Conservation (phyloP, 441 rosid genomes). For the Arabidopsis hybrid region DNA sequence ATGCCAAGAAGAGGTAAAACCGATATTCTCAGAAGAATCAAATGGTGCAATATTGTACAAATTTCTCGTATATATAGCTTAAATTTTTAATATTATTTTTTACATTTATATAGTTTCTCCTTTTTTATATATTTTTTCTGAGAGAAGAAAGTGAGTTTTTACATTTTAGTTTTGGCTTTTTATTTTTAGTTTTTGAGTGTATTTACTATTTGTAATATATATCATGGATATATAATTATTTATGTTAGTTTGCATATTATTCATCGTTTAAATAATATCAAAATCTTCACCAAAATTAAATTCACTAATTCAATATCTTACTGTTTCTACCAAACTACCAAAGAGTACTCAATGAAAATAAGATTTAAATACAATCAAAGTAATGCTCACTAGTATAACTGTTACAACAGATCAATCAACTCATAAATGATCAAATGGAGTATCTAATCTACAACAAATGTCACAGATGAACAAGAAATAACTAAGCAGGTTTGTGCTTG, state of each 20-base stretch:
- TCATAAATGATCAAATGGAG: slow-evolving; percentile 18
- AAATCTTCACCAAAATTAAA: neutral
- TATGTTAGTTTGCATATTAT: slow-evolving; percentile 9
- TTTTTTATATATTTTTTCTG: neutral
- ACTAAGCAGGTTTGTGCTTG: slow-evolving; percentile 12
- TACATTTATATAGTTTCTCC: neutral
- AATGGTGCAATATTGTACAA: slow-evolving; percentile 34
- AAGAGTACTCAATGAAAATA: neutral
- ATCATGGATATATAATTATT: neutral
- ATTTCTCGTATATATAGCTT: slow-evolving; percentile 9
- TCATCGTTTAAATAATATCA: neutral
- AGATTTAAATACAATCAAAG: slow-evolving; percentile 1
- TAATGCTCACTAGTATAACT: slow-evolving; percentile 10
- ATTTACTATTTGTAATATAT: slow-evolving; percentile 1
- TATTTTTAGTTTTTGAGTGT: neutral
- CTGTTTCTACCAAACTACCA: neutral
- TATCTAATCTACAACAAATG: slow-evolving; percentile 31
- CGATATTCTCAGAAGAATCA: neutral
- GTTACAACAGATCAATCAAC: slow-evolving; percentile 24
- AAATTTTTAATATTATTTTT: too few relatives aligned
- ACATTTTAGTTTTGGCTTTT: slow-evolving; percentile 3
- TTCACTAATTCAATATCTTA: neutral
- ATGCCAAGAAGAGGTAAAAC: slow-evolving; percentile 52
- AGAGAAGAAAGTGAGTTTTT: slow-evolving; percentile 23
- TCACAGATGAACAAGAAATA: slow-evolving; percentile 22